A percentile compares a stretch with the other conserved stretches of the same genome.
Evolutionary conservation across 2,329 filamentous ascomycete species (phyloP).

Genomic region (Nemania sp.): DNA sequence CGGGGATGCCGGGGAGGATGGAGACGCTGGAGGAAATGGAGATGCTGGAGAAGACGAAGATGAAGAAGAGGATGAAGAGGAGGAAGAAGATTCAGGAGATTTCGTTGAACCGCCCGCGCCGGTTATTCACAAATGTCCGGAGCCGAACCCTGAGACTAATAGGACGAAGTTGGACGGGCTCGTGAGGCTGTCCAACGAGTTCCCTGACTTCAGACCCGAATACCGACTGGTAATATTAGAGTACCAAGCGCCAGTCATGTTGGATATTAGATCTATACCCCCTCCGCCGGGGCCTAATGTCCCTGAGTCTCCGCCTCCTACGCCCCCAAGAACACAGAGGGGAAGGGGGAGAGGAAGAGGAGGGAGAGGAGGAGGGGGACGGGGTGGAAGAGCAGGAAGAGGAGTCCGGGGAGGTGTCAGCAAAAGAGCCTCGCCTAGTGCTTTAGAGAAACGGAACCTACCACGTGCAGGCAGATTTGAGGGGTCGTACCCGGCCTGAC

Average conservation of each 20-base stretch:
- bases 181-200: neutral
- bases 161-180: neutral
- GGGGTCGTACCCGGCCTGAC: too few relatives aligned
- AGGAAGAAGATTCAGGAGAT: neutral
- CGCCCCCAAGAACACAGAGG: neutral
- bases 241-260: neutral
- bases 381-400: neutral
- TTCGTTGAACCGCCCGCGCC: neutral
- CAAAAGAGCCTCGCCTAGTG: neutral
- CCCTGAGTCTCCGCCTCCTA: neutral
- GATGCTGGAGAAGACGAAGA: neutral
- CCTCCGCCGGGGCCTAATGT: neutral
- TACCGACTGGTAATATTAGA: constrained; percentile 6
- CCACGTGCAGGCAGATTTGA: neutral
- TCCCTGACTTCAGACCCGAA: neutral
- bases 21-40: neutral
- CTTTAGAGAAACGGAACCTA: too few relatives aligned
- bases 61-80: neutral
- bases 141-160: neutral
- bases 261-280: neutral
- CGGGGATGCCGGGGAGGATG: neutral
- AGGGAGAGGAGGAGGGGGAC: neutral
- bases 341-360: neutral
- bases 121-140: neutral
- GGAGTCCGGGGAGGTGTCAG: neutral